Base-by-base conservation (phyloP, 2,329 filamentous ascomycete genomes). In the Raffaelea arxii region DNA sequence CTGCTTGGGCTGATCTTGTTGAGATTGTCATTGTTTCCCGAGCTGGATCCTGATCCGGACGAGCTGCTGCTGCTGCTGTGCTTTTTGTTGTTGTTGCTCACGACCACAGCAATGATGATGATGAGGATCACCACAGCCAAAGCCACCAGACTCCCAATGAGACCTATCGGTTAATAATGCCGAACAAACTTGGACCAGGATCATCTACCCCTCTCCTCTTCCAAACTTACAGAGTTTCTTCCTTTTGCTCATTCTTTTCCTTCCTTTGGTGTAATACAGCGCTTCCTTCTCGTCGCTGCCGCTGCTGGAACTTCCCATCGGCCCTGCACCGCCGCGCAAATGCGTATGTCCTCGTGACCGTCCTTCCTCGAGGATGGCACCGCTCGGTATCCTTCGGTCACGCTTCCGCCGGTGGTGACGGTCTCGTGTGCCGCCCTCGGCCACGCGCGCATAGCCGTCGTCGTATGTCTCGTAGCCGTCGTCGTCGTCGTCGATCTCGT, bases 291-390 rank as follows among this genome's bases (percentile, higher is more conserved):
- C 65, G 61, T 75, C 58, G 64, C 64, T 68, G 68, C 69, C 71
- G 62, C 56, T 66, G 57, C 74, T 58, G 65, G 64, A 69, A 68
- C 69, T 70, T 61, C 54, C 66, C 68, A 70, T 39, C 47, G 60
- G 56, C 65, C 32, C 32, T 30, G 51, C 53, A 4, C 54, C 63
- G 5, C 72, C 72, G 49, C 72, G 61, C 6, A 74, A 45, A 22
- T 55, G 46, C 0, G 42, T 46, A 11, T 18, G 30, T 2, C 47
- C 6, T 62, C 62, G 47, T 48, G 52, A 36, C n/a, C 67, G 63
- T 1, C 82, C 83, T 59, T 87, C 83, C 57, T 87, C 84, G 54
- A 84, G 66, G 18, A 83, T 65, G 0, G 80, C 80, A 19, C 82
- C 83, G 51, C 83, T 87, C 19, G 84, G 80, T n/a, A 85, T 70